Base-by-base conservation (phyloP, 1,284 basidiomycete species). In the Abortiporus biennis region DNA sequence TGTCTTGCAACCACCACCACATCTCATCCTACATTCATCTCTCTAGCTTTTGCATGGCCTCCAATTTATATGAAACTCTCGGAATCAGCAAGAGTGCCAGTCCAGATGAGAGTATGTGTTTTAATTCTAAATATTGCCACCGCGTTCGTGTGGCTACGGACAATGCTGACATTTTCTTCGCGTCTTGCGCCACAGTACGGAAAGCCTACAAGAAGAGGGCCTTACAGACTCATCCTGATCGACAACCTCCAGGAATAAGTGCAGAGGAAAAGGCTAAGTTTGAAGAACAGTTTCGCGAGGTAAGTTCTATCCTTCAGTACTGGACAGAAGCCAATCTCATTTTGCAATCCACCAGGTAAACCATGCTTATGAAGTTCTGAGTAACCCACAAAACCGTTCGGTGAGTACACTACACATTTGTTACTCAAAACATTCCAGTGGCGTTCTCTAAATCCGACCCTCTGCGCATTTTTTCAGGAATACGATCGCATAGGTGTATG, bases 401-500 rank as follows among this genome's bases (percentile, higher is more conserved):
- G 69, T 69, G 45, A 40, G 63, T 46, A 21, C 13, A 21, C 11
- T n/a, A n/a, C n/a, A n/a, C n/a, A n/a, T n/a, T n/a, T n/a, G n/a
- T n/a, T n/a, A n/a, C n/a, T n/a, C n/a, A n/a, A n/a, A n/a, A n/a
- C n/a, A 16, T 36, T 20, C 37, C 38, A 21, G 36, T n/a, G 27
- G 5, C 40, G 4, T 38, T 43, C 29, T 46, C 42, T 22, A 38
- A 15, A 22, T 34, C 36, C 13, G n/a, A 49, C 13, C 41, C 39
- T 24, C 16, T 16, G 32, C 16, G 16, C 30, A 15, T 24, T 33
- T 23, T 27, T 24, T 25, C 46, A 85, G 74, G 47, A 71, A n/a
- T 89, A 88, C 58, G 86, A 89, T 55, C 57, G 59, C 17, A 64
- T 80, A 49, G 83, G 85, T 31, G 68, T 78, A 37, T 89, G 80